A percentile compares a stretch with the other conserved stretches of the same genome.
phyloP scores from a whole-genome alignment of 176 grass and related monocot species.

The Lolium perenne region DNA sequence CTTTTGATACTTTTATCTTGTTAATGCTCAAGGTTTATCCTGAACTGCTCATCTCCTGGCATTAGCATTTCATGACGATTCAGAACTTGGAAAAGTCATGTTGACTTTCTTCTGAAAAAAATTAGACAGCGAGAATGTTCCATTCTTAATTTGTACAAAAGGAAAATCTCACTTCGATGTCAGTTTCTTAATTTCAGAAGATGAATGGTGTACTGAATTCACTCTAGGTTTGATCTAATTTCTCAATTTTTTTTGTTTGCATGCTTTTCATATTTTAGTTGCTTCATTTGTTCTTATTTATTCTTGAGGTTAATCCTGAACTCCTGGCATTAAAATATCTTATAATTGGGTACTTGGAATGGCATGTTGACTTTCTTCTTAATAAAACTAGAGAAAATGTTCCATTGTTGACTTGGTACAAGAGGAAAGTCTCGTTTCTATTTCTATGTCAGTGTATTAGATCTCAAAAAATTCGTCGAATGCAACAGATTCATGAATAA shows the following conservation, averaged over 20 bases:
- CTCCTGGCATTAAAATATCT: background rate
- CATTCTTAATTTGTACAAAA: background rate
- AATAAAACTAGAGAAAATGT: slow-evolving; percentile 4
- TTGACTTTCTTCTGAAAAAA: slow-evolving; percentile 6
- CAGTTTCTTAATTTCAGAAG: too few species aligned
- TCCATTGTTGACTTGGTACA: slow-evolving; percentile 5
- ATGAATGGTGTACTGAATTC: background rate
- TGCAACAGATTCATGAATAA: slow-evolving; percentile 31
- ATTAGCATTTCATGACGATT: background rate
- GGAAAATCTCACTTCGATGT: background rate
- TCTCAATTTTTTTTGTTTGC: background rate
- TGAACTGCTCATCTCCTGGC: background rate
- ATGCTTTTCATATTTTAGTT: background rate
- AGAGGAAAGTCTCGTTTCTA: background rate
- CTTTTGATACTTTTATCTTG: background rate
- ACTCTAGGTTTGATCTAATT: background rate
- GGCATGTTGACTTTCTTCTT: background rate
- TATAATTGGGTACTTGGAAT: slow-evolving; percentile 19
- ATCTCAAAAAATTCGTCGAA: slow-evolving; percentile 33
- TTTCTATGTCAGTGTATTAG: background rate
- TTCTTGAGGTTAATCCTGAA: background rate
- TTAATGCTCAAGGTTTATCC: background rate
- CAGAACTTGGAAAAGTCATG: background rate
- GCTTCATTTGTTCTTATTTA: background rate
- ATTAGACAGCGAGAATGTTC: background rate